Base-by-base conservation (phyloP, 306 rosid species). In the Hippophae tibetana region DNA sequence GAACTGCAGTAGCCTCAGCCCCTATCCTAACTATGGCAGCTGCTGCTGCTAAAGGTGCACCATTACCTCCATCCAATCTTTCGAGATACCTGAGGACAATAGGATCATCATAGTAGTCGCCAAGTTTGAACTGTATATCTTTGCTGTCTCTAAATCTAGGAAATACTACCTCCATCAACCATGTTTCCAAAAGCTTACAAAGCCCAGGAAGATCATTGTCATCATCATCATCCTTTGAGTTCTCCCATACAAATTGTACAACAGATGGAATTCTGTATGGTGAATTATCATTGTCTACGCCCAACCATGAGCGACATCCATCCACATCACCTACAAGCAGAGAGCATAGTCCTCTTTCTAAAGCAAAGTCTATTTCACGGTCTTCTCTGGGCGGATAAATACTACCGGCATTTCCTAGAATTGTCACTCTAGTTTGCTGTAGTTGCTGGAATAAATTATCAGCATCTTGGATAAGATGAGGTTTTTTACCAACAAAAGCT, bases 271-370 rank as follows among this genome's bases (percentile, higher is more conserved):
- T 92, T 78, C 93, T 82, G 60, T 85, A 85, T 9, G 84, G 93
- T 67, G 99, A 92, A 65, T 45, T 57, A 10, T 82, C 75, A 64
- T 48, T 72, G 78, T 88, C 93, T n/a, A 92, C 73, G 59, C 99
- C 96, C 85, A 92, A 69, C 96, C 93, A 88, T 26, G 84, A 76
- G 9, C 78, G 86, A 77, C 99, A 88, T 54, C 70, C 77, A 70
- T 88, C 96, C 5, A 88, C 84, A 59, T 92, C 96, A 63, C 99
- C 99, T 23, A 86, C 88, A 66, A 92, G 99, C 73, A 92, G 78
- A 52, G 99, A 87, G 66, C 99, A 92, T 31, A 92, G 86, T 52
- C 99, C 95, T 83, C 96, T 83, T 77, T 92, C 96, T 63, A 92
- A 72, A 67, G 95, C 81, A 70, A 88, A 92, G 82, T 92, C 95